Evolutionary conservation across 116 monocot genomes (phyloP), one percentile per base, ranked within the genome.

Genomic region (Iris pallida): DNA sequence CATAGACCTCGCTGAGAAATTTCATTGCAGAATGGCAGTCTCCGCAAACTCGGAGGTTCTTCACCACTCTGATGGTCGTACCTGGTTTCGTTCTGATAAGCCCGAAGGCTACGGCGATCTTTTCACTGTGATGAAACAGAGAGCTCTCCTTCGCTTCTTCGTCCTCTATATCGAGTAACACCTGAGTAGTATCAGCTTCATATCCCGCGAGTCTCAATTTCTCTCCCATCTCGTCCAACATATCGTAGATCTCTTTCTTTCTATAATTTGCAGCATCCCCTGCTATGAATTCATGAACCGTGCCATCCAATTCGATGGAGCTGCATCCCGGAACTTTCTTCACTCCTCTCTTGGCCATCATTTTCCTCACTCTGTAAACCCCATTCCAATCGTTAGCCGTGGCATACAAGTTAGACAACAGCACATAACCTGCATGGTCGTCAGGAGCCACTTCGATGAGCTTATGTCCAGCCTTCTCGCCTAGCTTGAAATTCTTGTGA

Each of bases 1-100:
- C 62, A 60, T 89, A 89, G 46, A 89, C 75, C 63, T 69, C 51
- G 16, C 78, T 80, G 6, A 85, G 72, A 40, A 85, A 72, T 73
- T 89, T 89, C 2, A 80, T 79, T 15, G 85, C 89, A 40, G 71
- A 68, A 73, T 89, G 89, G 18, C 85, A 89, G 47, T 89, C 89
- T 52, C 75, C 80, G 59, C 89, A 89, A 2, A 89, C 69, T 7
- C 89, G 47, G 4, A 89, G 83, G 62, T 89, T 89, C 75, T 89
- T 89, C 72, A 89, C 77, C 1, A 73, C 58, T 46, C 73, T 65
- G 12, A 73, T 57, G 45, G 55, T 16, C 1, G 58, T 58, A 5
- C 73, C 65, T 3, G 65, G 73, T 9, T 13, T 51, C 6, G 65
- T 73, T 18, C 57, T 48, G 8, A 73, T 64, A 8, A 73, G 57